Base-by-base conservation (phyloP, 257 asterid genomes). In the Lycium ferocissimum region DNA sequence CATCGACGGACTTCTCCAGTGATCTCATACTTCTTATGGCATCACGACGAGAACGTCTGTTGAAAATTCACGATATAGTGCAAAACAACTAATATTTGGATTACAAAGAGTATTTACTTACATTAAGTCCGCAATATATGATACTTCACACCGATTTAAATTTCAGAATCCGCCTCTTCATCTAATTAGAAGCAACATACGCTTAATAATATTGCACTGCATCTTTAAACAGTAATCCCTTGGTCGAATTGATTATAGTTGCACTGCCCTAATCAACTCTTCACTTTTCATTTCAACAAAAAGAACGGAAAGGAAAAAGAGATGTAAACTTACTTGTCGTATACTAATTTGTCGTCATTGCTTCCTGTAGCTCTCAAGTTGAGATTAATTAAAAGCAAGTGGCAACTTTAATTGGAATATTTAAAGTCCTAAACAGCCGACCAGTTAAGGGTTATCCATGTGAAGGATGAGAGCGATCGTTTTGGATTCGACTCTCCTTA, bases 401-500 rank as follows among this genome's bases (percentile, higher is more conserved):
- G 65, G 86, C 76, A 26, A 71, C 81, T 63, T 38, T 43, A 22
- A 54, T 56, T n/a, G 54, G 71, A 80, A 71, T 85, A 37, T 73
- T 88, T 86, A 84, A 88, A 83, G 54, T 85, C 56, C 40, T 81
- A 86, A 88, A 82, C 82, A 88, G 89, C 91, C 91, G 89, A 88
- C 91, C 89, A 86, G 53, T 76, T 84, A 62, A 84, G 89, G 88
- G 83, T 85, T 22, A 76, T 66, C 88, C 91, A 88, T 86, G 91
- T 88, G 89, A 84, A 83, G 49, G 91, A 88, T 88, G 87, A 81
- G 56, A 49, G 53, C 59, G 88, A 86, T 84, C 56, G 88, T 37
- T 86, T 80, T 78, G 88, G 89, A 84, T 73, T 88, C 85, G 66
- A 82, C 79, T 73, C n/a, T 26, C 33, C 33, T 18, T 59, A 18